These are phyloP conservation scores for Globisporangium radiosum DNA, from an alignment of 352 stramenopile genomes.

Conservation along the genomic window DNA sequence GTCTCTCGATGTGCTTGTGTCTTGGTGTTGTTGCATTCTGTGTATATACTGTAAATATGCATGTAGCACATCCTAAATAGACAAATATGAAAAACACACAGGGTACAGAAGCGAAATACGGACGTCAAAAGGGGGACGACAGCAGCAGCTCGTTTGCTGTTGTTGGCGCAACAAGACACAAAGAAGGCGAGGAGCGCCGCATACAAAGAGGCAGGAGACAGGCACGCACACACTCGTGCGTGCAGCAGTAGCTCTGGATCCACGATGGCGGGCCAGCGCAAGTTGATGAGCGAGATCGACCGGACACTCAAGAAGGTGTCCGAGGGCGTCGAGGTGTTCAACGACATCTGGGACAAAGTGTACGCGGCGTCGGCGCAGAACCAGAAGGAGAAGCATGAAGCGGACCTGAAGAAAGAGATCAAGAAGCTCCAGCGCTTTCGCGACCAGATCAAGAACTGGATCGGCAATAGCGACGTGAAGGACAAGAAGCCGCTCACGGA, in stretches of 20 bases:
- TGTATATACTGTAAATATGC: no score
- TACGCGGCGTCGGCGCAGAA: conserved; percentile 95
- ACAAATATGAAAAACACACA: no score
- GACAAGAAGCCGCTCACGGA: conserved; percentile 92
- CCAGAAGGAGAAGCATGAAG: conserved; percentile 99
- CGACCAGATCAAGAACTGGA: conserved; percentile 99
- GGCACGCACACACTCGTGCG: no score
- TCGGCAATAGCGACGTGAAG: conserved; percentile 96
- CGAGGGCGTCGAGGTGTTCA: conserved; percentile 98
- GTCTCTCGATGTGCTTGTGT: no score
- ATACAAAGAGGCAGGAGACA: not conserved
- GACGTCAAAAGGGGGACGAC: no score
- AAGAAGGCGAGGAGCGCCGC: not conserved
- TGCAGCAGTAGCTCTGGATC: not conserved
- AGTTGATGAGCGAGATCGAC: conserved; percentile 95
- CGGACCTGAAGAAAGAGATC: conserved; percentile 99
- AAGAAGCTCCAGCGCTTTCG: conserved; percentile 98
- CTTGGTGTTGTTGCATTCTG: no score
- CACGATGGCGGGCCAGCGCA: conserved; percentile 75
- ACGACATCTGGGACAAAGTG: conserved; percentile 99
- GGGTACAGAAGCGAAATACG: no score
- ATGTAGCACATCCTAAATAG: no score
- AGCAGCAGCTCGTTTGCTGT: not conserved
- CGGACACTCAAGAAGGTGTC: conserved; percentile 99
- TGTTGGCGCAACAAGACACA: no score